These are phyloP conservation scores for Cephalotrichum gorgonifer DNA, from an alignment of 2,329 filamentous ascomycete species.

Conservation along the genomic window DNA sequence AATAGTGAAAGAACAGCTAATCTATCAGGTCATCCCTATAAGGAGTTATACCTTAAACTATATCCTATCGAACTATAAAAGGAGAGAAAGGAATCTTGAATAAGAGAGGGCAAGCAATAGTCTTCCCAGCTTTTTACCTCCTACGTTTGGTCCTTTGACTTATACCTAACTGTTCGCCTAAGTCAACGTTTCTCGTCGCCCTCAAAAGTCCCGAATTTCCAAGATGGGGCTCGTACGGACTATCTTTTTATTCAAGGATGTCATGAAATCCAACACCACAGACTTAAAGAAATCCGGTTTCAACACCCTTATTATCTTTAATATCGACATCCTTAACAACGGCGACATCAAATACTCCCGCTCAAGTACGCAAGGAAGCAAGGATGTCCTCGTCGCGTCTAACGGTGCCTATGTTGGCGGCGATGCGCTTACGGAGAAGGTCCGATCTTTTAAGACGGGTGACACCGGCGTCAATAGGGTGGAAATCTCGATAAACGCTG, in stretches of 20 bases:
- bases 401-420: constrained; percentile 34
- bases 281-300: constrained; percentile 29
- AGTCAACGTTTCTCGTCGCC: no score
- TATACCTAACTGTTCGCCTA: no score
- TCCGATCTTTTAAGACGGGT: constrained; percentile 23
- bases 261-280: constrained; percentile 32
- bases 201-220: no score
- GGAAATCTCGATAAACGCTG: constrained; percentile 32
- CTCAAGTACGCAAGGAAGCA: constrained; percentile 26
- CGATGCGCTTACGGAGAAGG: constrained; percentile 33
- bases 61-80: no score
- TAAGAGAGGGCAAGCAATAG: no score
- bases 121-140: no score
- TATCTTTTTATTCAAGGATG: constrained; percentile 32
- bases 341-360: constrained; percentile 36
- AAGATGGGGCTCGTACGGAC: background rate
- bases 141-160: no score
- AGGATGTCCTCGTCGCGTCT: constrained; percentile 23
- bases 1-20: no score
- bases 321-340: constrained; percentile 28
- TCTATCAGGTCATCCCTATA: no score
- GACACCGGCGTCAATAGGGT: constrained; percentile 23
- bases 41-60: no score
- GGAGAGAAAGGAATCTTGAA: no score
- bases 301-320: constrained; percentile 31